These are phyloP conservation scores for Torulaspora indica DNA, from an alignment of 805 yeast genomes.

Conservation along the genomic window DNA sequence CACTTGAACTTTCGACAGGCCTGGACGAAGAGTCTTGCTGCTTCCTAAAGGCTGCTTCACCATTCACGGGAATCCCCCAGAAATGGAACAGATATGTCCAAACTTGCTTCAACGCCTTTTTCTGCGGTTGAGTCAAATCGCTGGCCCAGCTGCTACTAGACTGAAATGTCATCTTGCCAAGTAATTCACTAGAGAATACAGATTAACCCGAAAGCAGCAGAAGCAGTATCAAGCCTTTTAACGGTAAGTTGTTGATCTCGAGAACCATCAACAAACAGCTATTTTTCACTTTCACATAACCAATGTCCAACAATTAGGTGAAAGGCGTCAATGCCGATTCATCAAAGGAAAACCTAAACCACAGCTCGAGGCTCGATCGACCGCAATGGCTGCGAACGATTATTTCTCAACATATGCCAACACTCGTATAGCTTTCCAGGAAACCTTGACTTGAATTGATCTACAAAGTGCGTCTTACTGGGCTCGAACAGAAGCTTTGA, in stretches of 20 bases:
- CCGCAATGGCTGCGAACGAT: neutral
- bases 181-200: neutral
- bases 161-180: neutral
- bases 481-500: conserved; percentile 2
- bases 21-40: conserved; percentile 1
- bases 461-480: neutral
- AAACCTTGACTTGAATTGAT: neutral
- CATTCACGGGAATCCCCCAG: conserved; percentile 47
- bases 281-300: neutral
- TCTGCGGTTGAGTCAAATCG: conserved; percentile 52
- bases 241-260: neutral
- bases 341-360: neutral
- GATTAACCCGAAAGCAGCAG: neutral
- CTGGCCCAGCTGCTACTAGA: conserved; percentile 1
- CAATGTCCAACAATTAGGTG: neutral
- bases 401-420: neutral
- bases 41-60: conserved; percentile 21
- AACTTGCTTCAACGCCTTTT: conserved; percentile 57
- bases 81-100: conserved; percentile 63
- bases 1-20: neutral
- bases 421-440: neutral
- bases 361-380: neutral
- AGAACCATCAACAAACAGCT: neutral
- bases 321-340: neutral
- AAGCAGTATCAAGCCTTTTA: neutral